A percentile compares a stretch with the other conserved stretches of the same genome.
These are phyloP conservation scores for Claviceps cyperi DNA, from an alignment of 2,329 filamentous ascomycete species.

Conservation along the genomic window DNA sequence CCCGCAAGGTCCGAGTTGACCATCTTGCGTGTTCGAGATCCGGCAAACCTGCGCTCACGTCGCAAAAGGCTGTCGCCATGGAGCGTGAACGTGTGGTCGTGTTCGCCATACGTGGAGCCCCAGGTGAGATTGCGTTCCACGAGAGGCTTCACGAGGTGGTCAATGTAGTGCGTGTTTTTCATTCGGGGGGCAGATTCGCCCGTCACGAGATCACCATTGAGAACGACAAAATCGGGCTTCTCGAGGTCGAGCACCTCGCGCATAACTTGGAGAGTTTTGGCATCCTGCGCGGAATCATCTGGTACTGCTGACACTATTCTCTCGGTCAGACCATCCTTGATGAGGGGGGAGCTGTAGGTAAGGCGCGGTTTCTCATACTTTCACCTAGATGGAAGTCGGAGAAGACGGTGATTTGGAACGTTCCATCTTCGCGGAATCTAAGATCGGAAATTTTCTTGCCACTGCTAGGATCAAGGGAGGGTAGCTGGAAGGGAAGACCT, in stretches of 20 bases:
- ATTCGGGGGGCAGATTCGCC: conserved; percentile 44
- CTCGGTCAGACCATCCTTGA: not conserved
- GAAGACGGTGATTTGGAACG: conserved; percentile 3
- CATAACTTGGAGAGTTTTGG: conserved; percentile 41
- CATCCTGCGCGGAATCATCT: conserved; percentile 33
- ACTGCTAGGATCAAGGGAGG: too few species aligned
- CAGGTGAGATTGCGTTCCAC: conserved; percentile 40
- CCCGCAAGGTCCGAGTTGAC: conserved; percentile 20
- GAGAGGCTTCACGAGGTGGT: conserved; percentile 43
- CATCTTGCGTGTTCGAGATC: conserved; percentile 27
- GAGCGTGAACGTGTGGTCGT: conserved; percentile 47
- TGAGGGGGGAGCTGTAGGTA: not conserved
- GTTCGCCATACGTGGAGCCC: conserved; percentile 59
- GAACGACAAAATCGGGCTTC: conserved; percentile 43
- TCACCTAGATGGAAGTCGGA: conserved; percentile 3
- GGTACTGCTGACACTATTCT: not conserved
- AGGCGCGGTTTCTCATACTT: not conserved
- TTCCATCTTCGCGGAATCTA: not conserved
- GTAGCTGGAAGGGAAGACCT: not conserved
- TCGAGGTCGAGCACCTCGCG: conserved; percentile 42
- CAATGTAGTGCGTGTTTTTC: conserved; percentile 41
- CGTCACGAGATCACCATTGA: conserved; percentile 59
- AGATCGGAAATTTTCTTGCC: not conserved
- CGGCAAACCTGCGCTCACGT: conserved; percentile 23
- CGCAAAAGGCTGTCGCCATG: conserved; percentile 27